These are phyloP conservation scores for Bonnemaisonia californica DNA, from an alignment of 31 red algal genomes.

Conservation along the genomic window DNA sequence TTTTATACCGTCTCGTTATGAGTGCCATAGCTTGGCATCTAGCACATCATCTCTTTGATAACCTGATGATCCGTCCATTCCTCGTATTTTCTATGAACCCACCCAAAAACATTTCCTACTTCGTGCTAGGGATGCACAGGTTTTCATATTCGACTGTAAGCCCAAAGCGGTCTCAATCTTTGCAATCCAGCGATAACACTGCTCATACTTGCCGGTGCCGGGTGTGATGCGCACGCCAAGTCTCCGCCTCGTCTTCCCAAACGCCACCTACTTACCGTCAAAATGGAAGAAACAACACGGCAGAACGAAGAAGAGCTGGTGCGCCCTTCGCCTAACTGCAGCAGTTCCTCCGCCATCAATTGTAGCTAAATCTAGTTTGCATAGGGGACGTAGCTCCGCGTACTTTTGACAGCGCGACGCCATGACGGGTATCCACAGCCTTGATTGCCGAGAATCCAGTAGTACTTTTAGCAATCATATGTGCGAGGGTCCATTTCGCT, in stretches of 20 bases:
- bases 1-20: no score
- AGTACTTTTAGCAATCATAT: slow-evolving; percentile 37
- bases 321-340: slow-evolving; percentile 5
- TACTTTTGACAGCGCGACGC: slow-evolving; percentile 30
- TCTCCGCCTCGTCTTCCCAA: slow-evolving; percentile 38
- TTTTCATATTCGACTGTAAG: slow-evolving; percentile 46
- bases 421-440: slow-evolving; percentile 53
- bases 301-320: slow-evolving; percentile 44
- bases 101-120: slow-evolving; percentile 46
- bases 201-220: slow-evolving; percentile 46
- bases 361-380: background rate
- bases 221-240: slow-evolving; percentile 5
- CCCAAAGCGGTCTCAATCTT: slow-evolving; percentile 14
- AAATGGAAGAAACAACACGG: slow-evolving; percentile 68
- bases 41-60: slow-evolving; percentile 36
- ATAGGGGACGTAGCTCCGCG: background rate
- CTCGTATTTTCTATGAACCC: slow-evolving; percentile 34
- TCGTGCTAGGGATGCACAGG: slow-evolving; percentile 52
- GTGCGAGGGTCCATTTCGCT: slow-evolving; percentile 49
- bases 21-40: slow-evolving; percentile 39
- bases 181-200: slow-evolving; percentile 48
- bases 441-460: slow-evolving; percentile 65
- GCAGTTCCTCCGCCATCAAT: background rate
- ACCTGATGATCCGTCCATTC: slow-evolving; percentile 19
- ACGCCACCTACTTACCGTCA: slow-evolving; percentile 45